These are phyloP conservation scores for Pythium utonaiense DNA, from an alignment of 352 stramenopile species.

Conservation along the genomic window DNA sequence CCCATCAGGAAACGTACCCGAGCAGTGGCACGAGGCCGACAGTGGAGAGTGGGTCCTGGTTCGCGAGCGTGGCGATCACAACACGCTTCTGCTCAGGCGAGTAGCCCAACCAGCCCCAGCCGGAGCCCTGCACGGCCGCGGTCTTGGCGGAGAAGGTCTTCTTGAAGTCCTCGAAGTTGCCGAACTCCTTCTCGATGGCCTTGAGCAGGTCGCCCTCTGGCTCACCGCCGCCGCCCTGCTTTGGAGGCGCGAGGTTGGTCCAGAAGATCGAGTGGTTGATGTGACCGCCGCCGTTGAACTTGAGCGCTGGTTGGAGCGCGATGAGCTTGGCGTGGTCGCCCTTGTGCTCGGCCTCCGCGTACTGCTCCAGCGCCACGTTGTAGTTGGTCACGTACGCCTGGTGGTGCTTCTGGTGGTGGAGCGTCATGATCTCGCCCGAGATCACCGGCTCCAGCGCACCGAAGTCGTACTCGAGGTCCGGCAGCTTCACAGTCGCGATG, in stretches of 20 bases:
- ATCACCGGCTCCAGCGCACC: constrained; percentile 86
- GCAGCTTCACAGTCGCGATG: constrained; percentile 74
- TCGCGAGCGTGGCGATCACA: constrained; percentile 87
- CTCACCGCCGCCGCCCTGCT: constrained; percentile 73
- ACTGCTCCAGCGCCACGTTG: constrained; percentile 92
- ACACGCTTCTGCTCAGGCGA: constrained; percentile 84
- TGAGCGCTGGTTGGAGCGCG: constrained; percentile 88
- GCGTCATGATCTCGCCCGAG: constrained; percentile 88
- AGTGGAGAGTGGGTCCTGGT: constrained; percentile 96
- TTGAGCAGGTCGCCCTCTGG: constrained; percentile 81
- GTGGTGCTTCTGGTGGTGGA: constrained; percentile 98
- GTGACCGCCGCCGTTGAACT: constrained; percentile 98
- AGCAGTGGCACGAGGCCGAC: constrained; percentile 95
- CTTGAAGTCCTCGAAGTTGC: constrained; percentile 91
- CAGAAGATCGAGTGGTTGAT: constrained; percentile 99
- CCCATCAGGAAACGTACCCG: constrained; percentile 30
- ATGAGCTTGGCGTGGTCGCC: constrained; percentile 91
- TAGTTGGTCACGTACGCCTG: constrained; percentile 96
- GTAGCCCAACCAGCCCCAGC: constrained; percentile 98
- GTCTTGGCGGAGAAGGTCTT: constrained; percentile 85
- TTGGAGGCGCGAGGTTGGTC: constrained; percentile 92
- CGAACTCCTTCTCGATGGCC: constrained; percentile 92
- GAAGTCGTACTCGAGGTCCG: constrained; percentile 86
- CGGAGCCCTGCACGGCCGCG: constrained; percentile 94
- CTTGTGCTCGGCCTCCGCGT: constrained; percentile 86